These are phyloP conservation scores for Setomelanomma holmii DNA, from an alignment of 2,329 filamentous ascomycete species.

Conservation along the genomic window DNA sequence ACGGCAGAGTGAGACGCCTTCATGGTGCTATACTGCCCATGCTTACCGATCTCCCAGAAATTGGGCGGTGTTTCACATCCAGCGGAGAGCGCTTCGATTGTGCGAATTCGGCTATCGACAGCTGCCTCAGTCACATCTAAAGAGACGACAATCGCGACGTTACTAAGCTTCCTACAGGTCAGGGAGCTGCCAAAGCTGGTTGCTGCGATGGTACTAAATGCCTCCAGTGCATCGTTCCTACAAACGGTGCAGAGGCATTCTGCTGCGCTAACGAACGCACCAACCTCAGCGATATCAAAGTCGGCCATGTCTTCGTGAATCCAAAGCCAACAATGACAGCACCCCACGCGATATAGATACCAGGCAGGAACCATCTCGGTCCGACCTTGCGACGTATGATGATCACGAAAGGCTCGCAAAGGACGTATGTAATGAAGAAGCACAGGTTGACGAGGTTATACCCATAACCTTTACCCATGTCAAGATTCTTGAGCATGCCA, in stretches of 20 bases:
- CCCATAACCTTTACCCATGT: slow-evolving; percentile 20
- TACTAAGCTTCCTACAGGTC: background rate
- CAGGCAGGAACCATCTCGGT: slow-evolving; percentile 29
- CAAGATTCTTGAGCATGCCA: slow-evolving; percentile 31
- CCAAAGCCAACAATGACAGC: slow-evolving; percentile 33
- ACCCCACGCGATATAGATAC: slow-evolving; percentile 30
- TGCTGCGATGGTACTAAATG: background rate
- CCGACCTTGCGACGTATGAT: slow-evolving; percentile 27
- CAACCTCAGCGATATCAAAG: slow-evolving; percentile 24
- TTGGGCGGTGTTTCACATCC: background rate
- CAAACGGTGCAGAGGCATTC: background rate
- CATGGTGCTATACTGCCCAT: background rate
- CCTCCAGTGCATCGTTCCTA: background rate
- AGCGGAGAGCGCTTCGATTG: background rate
- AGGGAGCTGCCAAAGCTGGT: background rate
- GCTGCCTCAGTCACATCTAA: background rate
- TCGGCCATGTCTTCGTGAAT: slow-evolving; percentile 30
- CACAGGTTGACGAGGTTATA: slow-evolving; percentile 35
- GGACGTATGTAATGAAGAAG: slow-evolving; percentile 37
- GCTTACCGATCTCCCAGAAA: background rate
- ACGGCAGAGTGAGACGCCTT: background rate
- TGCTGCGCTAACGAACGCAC: slow-evolving; percentile 1
- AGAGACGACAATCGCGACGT: too few relatives aligned
- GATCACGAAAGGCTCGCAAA: slow-evolving; percentile 31
- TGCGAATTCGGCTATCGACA: background rate